Conservation (phyloP, 345 rosid genomes). For the Eucalyptus camaldulensis region DNA sequence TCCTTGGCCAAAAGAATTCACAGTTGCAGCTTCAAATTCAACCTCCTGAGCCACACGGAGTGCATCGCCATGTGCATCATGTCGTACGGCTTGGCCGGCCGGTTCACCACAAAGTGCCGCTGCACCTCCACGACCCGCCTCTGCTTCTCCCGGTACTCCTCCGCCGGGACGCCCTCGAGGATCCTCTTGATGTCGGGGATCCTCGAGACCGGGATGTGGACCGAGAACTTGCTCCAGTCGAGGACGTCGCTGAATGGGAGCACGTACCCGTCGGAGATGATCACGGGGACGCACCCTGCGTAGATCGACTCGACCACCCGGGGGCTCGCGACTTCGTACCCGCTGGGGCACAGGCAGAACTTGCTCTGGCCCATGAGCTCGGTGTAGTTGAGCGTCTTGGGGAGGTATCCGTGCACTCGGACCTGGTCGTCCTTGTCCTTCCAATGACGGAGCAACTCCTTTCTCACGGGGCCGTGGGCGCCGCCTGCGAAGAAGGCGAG, state of each 20-base stretch:
- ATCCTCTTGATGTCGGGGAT: constrained; percentile 22
- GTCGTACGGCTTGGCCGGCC: constrained; percentile 28
- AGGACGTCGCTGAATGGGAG: constrained; percentile 35
- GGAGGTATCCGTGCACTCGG: constrained; percentile 17
- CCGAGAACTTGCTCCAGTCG: constrained; percentile 24
- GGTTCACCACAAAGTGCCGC: constrained; percentile 27
- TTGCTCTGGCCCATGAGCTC: constrained; percentile 12
- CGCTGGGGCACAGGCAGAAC: constrained; percentile 42
- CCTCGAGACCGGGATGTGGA: constrained; percentile 10
- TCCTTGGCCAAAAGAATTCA: neutral
- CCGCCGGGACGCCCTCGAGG: constrained; percentile 1
- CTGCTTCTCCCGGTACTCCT: constrained; percentile 16
- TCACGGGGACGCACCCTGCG: constrained; percentile 33
- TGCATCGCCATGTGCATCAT: constrained; percentile 35
- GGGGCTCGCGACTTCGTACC: constrained; percentile 39
- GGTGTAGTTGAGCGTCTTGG: constrained; percentile 14
- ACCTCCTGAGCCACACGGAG: constrained; percentile 38
- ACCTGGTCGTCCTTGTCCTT: constrained; percentile 11
- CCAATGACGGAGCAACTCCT: constrained; percentile 18
- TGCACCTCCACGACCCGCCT: constrained; percentile 12
- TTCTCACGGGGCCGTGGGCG: constrained; percentile 18
- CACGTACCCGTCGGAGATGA: constrained; percentile 19
- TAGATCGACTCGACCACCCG: constrained; percentile 21
- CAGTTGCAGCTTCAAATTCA: constrained; percentile 6
- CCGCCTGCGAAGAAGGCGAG: constrained; percentile 43